phyloP scores from a whole-genome alignment of 768 basidiomycete species.

The Podaxis sp. region DNA sequence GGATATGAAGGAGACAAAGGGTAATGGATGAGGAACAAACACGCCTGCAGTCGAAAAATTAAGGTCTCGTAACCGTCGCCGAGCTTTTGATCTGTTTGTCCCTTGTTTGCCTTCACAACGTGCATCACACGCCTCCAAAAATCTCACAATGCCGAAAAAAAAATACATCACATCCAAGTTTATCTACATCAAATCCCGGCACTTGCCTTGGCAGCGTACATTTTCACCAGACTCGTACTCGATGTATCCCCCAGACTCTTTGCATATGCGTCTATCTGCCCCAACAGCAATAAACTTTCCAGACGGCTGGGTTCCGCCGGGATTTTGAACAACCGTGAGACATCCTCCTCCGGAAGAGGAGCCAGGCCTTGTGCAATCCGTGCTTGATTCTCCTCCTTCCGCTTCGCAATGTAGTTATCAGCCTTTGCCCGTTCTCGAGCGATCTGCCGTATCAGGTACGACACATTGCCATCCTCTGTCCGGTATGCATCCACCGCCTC shows the following conservation, averaged over 20 bases:
- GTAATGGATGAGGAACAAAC: not conserved
- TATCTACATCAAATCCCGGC: constrained; percentile 16
- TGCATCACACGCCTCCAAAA: not conserved
- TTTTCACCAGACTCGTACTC: constrained; percentile 74
- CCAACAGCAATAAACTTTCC: constrained; percentile 82
- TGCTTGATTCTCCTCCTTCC: constrained; percentile 83
- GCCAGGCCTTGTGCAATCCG: constrained; percentile 81
- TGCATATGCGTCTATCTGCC: constrained; percentile 85
- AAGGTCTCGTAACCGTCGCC: not conserved
- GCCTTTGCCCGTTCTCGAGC: constrained; percentile 80
- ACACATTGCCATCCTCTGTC: constrained; percentile 91
- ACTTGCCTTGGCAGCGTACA: constrained; percentile 62
- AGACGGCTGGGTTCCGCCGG: constrained; percentile 86
- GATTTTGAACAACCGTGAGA: constrained; percentile 82
- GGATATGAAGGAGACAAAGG: not conserved
- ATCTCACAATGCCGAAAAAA: not conserved
- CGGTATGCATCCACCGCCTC: constrained; percentile 85
- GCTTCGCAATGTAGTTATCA: constrained; percentile 77
- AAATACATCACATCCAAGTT: not conserved
- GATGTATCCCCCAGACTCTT: constrained; percentile 71
- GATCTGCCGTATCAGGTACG: constrained; percentile 85
- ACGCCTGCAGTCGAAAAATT: not conserved
- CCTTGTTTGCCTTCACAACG: constrained; percentile 17
- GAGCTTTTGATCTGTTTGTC: constrained; percentile 4
- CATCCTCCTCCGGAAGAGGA: constrained; percentile 86